Base-by-base conservation (phyloP, 768 basidiomycete species). In the Lactifluus rugatus region DNA sequence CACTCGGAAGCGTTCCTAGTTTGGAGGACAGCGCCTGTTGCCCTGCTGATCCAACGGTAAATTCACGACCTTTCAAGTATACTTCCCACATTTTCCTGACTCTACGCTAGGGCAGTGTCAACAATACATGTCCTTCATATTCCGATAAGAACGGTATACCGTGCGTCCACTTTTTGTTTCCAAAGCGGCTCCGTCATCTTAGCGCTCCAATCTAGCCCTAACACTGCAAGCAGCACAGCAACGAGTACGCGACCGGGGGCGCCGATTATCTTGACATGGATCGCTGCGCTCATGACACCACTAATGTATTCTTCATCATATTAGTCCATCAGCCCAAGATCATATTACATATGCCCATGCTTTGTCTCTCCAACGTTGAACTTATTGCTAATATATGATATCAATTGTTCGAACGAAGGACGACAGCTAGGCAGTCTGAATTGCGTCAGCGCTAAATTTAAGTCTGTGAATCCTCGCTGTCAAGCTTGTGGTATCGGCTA, bases 1-100 rank as follows among this genome's bases (percentile, higher is more conserved):
- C 87, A 14, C 71, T 91, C 39, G 89, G 89, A 21, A 86, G 82
- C 56, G 83, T 87, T 17, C 66, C 77, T 21, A 71, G 73, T 58
- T 69, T 86, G 32, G 86, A 76, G 11, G 72, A 71, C 19, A 72
- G 79, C 53, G 85, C 75, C 4, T 91, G 89, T 66, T 93, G 89
- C 70, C 88, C 89, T 31, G 77, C 78, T 6, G 70, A 89, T 62
- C 84, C 87, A 16, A 77, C 75, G 28, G 85, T 85, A 58, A 59
- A 74, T 70, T n/a, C 42, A 11, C 21, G 4, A 25, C 44, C 16
- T 37, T 58, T 17, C 45, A 26, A 54, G 37, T 31, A 9, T 37
- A 39, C 39, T 19, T 54, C 26, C 17, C 11, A 16, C 9, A 23
- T n/a, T 25, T 48, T 28, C 13, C 42, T 54, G 21, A 54, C 52